Conservation (phyloP, 176 grass and related monocot genomes). For the Stipa capillata region DNA sequence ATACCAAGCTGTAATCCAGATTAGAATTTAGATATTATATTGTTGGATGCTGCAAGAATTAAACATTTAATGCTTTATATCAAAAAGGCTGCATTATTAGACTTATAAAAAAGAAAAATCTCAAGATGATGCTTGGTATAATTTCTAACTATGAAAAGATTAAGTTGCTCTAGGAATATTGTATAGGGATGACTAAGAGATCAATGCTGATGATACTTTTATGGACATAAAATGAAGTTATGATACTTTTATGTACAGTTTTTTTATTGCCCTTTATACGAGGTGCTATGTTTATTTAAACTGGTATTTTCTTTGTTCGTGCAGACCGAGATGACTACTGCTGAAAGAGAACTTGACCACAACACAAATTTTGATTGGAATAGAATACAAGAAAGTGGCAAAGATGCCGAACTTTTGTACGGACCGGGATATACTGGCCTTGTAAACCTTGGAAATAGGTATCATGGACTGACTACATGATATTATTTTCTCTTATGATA, state of each 20-base stretch:
- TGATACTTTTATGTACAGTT: not conserved
- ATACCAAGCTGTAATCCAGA: not conserved
- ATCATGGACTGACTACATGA: not conserved
- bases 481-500: conserved; percentile 17
- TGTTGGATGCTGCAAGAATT: not conserved
- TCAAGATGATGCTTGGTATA: not conserved
- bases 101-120: not conserved
- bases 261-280: not conserved
- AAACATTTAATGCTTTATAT: not conserved
- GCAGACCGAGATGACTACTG: conserved; percentile 99
- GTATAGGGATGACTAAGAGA: not conserved
- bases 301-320: conserved; percentile 1
- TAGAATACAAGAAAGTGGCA: conserved; percentile 93
- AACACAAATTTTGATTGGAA: conserved; percentile 99
- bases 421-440: conserved; percentile 97
- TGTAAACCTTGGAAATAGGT: conserved; percentile 95
- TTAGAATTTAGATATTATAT: not conserved
- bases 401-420: conserved; percentile 70
- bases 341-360: conserved; percentile 95
- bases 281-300: not conserved
- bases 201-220: not conserved
- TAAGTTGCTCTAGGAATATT: not conserved
- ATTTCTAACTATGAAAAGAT: not conserved
- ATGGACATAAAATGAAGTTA: not conserved
- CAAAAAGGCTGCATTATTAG: not conserved